A percentile compares a stretch with the other conserved stretches of the same genome.
Conservation (phyloP, 2,329 filamentous ascomycete genomes). For the Fusarium humuli region DNA sequence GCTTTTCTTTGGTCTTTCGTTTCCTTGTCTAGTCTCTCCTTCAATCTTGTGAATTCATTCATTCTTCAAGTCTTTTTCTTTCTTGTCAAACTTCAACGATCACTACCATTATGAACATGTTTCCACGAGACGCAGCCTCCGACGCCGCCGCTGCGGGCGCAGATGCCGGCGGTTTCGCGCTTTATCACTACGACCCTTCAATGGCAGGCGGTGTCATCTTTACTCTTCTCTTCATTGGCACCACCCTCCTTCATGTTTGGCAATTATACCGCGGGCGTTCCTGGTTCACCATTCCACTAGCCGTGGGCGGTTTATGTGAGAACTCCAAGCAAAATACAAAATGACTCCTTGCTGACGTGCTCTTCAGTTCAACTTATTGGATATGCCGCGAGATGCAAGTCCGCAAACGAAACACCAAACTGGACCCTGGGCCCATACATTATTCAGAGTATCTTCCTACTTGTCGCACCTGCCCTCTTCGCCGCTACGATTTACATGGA, state of each 20-base stretch:
- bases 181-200: conserved; percentile 11
- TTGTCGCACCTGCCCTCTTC: neutral
- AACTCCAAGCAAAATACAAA: neutral
- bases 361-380: neutral
- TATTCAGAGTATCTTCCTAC: conserved; percentile 8
- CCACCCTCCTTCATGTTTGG: neutral
- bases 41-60: rapidly evolving
- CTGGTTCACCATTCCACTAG: conserved; percentile 7
- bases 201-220: conserved; percentile 5
- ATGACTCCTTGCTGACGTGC: too few relatives aligned
- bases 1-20: neutral
- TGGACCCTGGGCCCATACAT: conserved; percentile 8
- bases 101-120: neutral
- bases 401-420: neutral
- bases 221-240: neutral
- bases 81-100: rapidly evolving
- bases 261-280: neutral
- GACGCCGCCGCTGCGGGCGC: neutral
- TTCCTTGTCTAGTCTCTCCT: rapidly evolving
- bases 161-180: neutral
- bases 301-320: neutral
- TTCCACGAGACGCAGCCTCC: neutral
- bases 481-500: conserved; percentile 14
- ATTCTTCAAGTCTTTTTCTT: neutral
- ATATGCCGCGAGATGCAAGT: conserved; percentile 12